Percentiles rank a stretch among this genome's conserved stretches.
These are phyloP conservation scores for Sphaceloma murrayae DNA, from an alignment of 2,329 filamentous ascomycete genomes.

Conservation along the genomic window DNA sequence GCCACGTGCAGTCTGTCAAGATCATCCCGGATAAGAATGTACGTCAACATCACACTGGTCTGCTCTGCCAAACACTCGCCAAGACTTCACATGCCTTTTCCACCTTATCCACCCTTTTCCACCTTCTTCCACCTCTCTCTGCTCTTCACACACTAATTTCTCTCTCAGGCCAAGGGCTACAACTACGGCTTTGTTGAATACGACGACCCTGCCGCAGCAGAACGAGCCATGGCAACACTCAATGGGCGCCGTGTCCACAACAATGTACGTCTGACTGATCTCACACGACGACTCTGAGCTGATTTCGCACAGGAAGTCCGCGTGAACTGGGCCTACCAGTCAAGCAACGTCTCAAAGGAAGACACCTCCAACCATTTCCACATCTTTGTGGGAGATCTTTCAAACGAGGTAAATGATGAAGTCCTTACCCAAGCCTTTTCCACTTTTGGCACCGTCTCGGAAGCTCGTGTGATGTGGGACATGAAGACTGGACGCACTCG, in stretches of 20 bases:
- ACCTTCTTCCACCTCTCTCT: neutral
- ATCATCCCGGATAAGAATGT: slow-evolving; percentile 99
- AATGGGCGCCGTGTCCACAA: slow-evolving; percentile 95
- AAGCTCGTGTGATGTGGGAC: slow-evolving; percentile 99
- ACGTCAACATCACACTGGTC: slow-evolving; percentile 20
- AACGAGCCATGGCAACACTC: slow-evolving; percentile 92
- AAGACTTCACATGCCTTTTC: slow-evolving; percentile 14
- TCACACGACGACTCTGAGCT: too few species aligned
- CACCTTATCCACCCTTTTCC: neutral
- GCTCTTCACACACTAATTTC: slow-evolving; percentile 1
- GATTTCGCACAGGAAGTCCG: slow-evolving; percentile 87
- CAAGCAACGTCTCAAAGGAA: slow-evolving; percentile 87
- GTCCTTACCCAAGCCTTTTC: slow-evolving; percentile 89
- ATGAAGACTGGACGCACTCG: slow-evolving; percentile 99
- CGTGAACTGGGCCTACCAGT: slow-evolving; percentile 99
- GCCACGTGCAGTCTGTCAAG: slow-evolving; percentile 97
- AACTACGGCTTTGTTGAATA: slow-evolving; percentile 99
- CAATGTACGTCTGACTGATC: too few species aligned
- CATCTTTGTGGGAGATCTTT: slow-evolving; percentile 95
- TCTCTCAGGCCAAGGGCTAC: slow-evolving; percentile 74
- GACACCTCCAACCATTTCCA: slow-evolving; percentile 98
- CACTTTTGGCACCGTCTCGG: slow-evolving; percentile 88
- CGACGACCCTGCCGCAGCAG: slow-evolving; percentile 91
- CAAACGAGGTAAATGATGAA: slow-evolving; percentile 98
- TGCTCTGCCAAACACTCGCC: slow-evolving; percentile 20